Conservation (phyloP, 192 early-diverging fungal genomes). For the Entomortierella beljakovae region DNA sequence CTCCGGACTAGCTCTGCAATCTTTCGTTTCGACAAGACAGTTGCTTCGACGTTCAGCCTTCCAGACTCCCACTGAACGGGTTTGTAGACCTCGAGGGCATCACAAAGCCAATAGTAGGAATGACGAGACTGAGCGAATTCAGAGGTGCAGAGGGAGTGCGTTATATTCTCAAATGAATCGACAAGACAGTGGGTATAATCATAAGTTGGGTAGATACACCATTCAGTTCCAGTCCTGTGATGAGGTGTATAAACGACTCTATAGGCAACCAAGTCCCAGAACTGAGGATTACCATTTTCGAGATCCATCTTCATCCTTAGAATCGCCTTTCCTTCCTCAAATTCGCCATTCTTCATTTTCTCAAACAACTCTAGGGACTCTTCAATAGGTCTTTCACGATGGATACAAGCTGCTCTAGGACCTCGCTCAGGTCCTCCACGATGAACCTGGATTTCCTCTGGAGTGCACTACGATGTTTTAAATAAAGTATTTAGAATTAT, state of each 20-base stretch:
- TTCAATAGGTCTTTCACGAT: slow-evolving; percentile 91
- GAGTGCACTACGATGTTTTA: slow-evolving; percentile 83
- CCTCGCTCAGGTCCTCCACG: slow-evolving; percentile 93
- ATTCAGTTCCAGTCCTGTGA: slow-evolving; percentile 90
- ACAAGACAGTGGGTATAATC: slow-evolving; percentile 99
- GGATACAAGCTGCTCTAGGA: slow-evolving; percentile 86
- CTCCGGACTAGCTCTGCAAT: slow-evolving; percentile 90
- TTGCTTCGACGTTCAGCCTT: slow-evolving; percentile 92
- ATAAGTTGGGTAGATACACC: slow-evolving; percentile 99
- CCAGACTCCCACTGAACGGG: slow-evolving; percentile 99
- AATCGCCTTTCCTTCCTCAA: slow-evolving; percentile 89
- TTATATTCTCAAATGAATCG: slow-evolving; percentile 99
- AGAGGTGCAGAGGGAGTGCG: slow-evolving; percentile 97
- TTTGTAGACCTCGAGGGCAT: slow-evolving; percentile 98
- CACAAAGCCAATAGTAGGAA: slow-evolving; percentile 99
- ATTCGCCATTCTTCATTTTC: slow-evolving; percentile 98
- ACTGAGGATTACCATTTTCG: slow-evolving; percentile 96
- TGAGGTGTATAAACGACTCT: slow-evolving; percentile 93
- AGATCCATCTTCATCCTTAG: slow-evolving; percentile 99
- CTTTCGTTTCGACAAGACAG: slow-evolving; percentile 98
- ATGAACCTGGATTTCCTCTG: slow-evolving; percentile 90
- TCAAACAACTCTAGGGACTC: slow-evolving; percentile 95
- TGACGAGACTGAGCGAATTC: slow-evolving; percentile 95
- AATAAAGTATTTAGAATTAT: not conserved
- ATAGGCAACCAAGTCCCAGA: slow-evolving; percentile 99